These are phyloP conservation scores for Botrytis squamosa DNA, from an alignment of 2,329 filamentous ascomycete species.

Conservation along the genomic window DNA sequence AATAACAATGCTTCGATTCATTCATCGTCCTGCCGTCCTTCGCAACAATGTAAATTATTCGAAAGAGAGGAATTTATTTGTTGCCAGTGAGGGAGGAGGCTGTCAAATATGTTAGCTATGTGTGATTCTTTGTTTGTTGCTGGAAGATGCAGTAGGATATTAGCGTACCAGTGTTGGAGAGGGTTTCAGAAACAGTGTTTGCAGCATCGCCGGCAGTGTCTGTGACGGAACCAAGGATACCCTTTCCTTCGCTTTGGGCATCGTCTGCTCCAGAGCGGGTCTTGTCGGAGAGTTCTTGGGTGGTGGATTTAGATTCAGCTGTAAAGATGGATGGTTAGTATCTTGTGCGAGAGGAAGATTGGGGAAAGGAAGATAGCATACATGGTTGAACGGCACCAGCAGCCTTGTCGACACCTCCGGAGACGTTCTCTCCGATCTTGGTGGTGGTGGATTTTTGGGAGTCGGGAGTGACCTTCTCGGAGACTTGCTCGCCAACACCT, in stretches of 20 bases:
- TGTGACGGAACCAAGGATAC: constrained; percentile 43
- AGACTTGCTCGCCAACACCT: constrained; percentile 48
- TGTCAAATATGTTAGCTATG: not conserved
- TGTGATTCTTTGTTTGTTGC: not conserved
- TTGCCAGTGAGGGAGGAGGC: constrained; percentile 14
- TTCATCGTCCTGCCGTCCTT: not conserved
- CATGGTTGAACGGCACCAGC: constrained; percentile 49
- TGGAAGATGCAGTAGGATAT: not conserved
- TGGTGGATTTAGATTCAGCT: constrained; percentile 45
- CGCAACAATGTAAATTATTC: not conserved
- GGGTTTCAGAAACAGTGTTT: constrained; percentile 24
- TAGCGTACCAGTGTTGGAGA: constrained; percentile 15
- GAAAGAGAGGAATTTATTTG: not conserved
- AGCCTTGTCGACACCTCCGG: constrained; percentile 47
- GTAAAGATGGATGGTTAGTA: not conserved
- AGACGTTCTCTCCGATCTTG: constrained; percentile 44
- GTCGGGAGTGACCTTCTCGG: constrained; percentile 53
- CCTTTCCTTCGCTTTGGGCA: constrained; percentile 44
- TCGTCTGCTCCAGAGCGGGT: constrained; percentile 44
- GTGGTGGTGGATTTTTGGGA: constrained; percentile 50
- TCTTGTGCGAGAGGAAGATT: not conserved
- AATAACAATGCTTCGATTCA: not conserved
- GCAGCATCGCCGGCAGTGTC: constrained; percentile 41
- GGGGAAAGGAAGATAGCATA: constrained; percentile 27
- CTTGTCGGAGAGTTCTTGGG: constrained; percentile 48